Base-by-base conservation (phyloP, 306 rosid genomes). In the Citrullus colocynthis region DNA sequence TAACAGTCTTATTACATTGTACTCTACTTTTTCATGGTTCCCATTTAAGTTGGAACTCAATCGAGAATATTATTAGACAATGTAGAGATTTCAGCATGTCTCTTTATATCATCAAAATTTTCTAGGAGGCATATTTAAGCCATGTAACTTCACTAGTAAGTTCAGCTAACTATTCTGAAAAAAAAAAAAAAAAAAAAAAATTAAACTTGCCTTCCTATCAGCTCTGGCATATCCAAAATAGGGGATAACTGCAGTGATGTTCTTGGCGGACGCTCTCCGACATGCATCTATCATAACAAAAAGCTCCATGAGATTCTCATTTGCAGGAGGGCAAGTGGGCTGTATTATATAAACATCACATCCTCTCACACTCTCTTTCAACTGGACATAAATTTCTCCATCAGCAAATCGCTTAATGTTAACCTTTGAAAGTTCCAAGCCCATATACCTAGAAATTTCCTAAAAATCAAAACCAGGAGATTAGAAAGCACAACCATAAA, bases 151-250 rank as follows among this genome's bases (percentile, higher is more conserved):
- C 18, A 30, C 11, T 42, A 15, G 49, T 73, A 32, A 61, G 48
- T 52, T 52, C 78, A 32, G 52, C 11, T 36, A 78, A 52, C 64
- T 51, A 37, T 65, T 49, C 44, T 66, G 56, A 21, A 24, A 24
- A 24, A 24, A 24, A 24, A 24, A 24, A 24, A 24, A 24, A 24
- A 24, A 24, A 24, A 24, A 24, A 24, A 24, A 58, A 41, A 44
- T 44, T 58, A 73, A 62, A 83, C 85, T 86, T 84, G 85, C 99
- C 97, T 95, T 95, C 87, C 97, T 90, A 81, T 95, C 97, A 63
- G 99, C 97, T 85, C 99, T 88, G 72, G 99, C 97, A 84, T 95
- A 95, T 82, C 99, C 99, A 82, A 95, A 95, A 83, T 95, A 95
- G 11, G 97, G 99, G 86, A 91, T 91, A 30, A 95, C 99, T 3